A percentile compares a stretch with the other conserved stretches of the same genome.
These are phyloP conservation scores for Claviceps pazoutovae DNA, from an alignment of 2,329 filamentous ascomycete species.

Conservation along the genomic window DNA sequence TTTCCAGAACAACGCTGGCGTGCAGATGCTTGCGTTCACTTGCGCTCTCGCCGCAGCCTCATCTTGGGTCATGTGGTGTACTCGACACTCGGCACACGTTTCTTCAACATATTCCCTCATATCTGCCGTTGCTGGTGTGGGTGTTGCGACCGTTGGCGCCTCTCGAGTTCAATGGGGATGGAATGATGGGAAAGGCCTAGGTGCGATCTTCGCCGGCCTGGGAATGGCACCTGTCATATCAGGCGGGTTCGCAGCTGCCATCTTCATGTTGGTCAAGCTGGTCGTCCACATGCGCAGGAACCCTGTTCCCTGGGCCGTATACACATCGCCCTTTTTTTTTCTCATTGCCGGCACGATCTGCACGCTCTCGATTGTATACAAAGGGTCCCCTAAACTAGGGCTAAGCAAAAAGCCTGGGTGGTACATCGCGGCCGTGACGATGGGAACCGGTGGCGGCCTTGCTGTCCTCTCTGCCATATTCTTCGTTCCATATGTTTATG, in stretches of 20 bases:
- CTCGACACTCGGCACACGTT: constrained; percentile 54
- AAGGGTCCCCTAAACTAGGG: constrained; percentile 57
- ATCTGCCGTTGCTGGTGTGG: constrained; percentile 52
- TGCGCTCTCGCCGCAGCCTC: constrained; percentile 49
- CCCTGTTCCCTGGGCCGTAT: constrained; percentile 60
- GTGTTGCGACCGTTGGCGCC: constrained; percentile 49
- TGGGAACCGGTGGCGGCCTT: constrained; percentile 50
- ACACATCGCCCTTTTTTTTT: constrained; percentile 62
- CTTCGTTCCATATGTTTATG: constrained; percentile 58
- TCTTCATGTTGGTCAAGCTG: constrained; percentile 53
- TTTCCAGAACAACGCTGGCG: constrained; percentile 46
- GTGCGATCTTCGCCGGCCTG: constrained; percentile 57
- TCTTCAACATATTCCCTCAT: constrained; percentile 58
- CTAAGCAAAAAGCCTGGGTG: constrained; percentile 47
- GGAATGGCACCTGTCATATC: constrained; percentile 58
- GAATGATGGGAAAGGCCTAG: constrained; percentile 53
- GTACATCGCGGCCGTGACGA: constrained; percentile 52
- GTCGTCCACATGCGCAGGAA: constrained; percentile 59
- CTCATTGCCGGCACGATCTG: constrained; percentile 61
- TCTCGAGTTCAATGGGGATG: constrained; percentile 53
- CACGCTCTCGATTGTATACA: constrained; percentile 67
- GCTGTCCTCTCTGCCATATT: constrained; percentile 47
- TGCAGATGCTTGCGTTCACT: constrained; percentile 53
- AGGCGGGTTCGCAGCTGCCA: constrained; percentile 46
- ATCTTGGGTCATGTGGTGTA: constrained; percentile 68